A percentile compares a stretch with the other conserved stretches of the same genome.
phyloP scores from a whole-genome alignment of 2,329 filamentous ascomycete species.

The Fusarium verticillioides region DNA sequence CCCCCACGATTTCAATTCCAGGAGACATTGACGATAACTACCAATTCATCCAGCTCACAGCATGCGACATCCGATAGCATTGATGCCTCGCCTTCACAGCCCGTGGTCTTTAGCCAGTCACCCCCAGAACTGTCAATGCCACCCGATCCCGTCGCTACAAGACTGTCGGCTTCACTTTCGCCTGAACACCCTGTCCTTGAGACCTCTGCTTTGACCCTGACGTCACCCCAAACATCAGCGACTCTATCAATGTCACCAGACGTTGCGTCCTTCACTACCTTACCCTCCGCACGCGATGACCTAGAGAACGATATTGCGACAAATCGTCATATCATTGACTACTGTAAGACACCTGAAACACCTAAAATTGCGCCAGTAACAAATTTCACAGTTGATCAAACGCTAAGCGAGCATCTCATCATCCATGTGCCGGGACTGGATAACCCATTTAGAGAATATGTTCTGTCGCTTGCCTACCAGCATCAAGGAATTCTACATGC shows the following conservation, averaged over 20 bases:
- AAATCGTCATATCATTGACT: conserved; percentile 11
- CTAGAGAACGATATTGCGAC: conserved; percentile 10
- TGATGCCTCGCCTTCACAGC: neutral
- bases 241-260: neutral
- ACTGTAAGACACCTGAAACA: conserved; percentile 2
- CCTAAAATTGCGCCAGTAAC: neutral
- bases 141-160: fast-evolving
- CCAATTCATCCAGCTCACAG: fast-evolving
- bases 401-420: conserved; percentile 33
- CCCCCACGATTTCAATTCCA: conserved; percentile 46
- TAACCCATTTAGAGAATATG: conserved; percentile 39
- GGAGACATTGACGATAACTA: conserved; percentile 5
- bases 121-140: neutral
- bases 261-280: neutral
- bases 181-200: neutral
- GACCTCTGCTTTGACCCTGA: neutral
- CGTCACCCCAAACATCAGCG: neutral
- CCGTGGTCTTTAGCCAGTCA: neutral
- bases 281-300: neutral
- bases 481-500: conserved; percentile 45
- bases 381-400: conserved; percentile 25
- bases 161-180: neutral
- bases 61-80: neutral
- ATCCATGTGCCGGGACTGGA: conserved; percentile 32
- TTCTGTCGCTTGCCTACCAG: conserved; percentile 40